Conservation (phyloP, 2,329 filamentous ascomycete genomes). For the Diaporthe sp. region DNA sequence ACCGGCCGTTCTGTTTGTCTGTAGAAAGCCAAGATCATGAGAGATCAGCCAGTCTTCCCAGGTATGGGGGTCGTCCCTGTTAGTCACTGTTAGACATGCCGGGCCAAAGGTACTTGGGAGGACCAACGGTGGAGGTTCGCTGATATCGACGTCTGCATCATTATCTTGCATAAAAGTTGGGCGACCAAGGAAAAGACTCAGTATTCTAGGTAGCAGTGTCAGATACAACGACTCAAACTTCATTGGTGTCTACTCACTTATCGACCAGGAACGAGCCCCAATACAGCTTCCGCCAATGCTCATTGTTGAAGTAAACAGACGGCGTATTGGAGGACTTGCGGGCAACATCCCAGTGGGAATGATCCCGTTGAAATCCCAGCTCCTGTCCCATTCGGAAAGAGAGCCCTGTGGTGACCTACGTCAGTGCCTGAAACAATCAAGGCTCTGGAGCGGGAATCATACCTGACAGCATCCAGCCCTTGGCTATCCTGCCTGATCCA, state of each 20-base stretch:
- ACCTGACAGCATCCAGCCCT: slow-evolving; percentile 22
- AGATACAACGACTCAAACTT: background rate
- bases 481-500: background rate
- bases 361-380: slow-evolving; percentile 41
- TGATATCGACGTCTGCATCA: slow-evolving; percentile 3
- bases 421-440: background rate
- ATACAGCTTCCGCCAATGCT: slow-evolving; percentile 19
- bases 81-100: background rate
- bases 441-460: background rate
- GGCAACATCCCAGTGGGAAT: slow-evolving; percentile 7
- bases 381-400: slow-evolving; percentile 44
- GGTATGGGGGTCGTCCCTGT: background rate
- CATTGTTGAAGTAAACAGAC: background rate
- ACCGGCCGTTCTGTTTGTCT: background rate
- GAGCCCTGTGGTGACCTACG: slow-evolving; percentile 37
- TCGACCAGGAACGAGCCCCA: slow-evolving; percentile 8
- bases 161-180: slow-evolving; percentile 17
- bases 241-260: background rate
- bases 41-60: slow-evolving; percentile 5
- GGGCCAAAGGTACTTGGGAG: background rate
- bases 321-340: background rate
- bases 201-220: background rate
- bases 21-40: background rate
- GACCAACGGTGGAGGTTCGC: slow-evolving; percentile 16
- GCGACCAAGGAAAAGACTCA: background rate